A percentile compares a stretch with the other conserved stretches of the same genome.
phyloP scores from a whole-genome alignment of 2,329 filamentous ascomycete species.

The Alternaria postmessia region DNA sequence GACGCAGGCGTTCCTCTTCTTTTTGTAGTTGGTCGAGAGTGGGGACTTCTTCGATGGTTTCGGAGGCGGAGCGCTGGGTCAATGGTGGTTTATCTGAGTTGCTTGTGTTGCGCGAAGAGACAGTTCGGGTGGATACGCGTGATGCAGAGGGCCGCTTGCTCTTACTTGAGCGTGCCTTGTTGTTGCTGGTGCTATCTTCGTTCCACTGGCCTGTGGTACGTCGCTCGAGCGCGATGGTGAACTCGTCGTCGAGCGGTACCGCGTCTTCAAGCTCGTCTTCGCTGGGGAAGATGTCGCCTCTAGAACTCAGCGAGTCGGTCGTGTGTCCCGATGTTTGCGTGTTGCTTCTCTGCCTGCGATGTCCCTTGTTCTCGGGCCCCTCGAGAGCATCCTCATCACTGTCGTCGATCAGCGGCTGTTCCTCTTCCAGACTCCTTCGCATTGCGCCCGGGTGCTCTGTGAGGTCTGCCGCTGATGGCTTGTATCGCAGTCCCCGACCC shows the following conservation, averaged over 20 bases:
- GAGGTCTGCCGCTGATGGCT: slow-evolving; percentile 87
- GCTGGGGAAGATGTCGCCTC: slow-evolving; percentile 90
- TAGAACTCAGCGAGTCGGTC: slow-evolving; percentile 83
- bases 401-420: slow-evolving; percentile 74
- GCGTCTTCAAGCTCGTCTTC: slow-evolving; percentile 89
- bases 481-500: slow-evolving; percentile 79
- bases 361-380: slow-evolving; percentile 40
- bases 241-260: slow-evolving; percentile 90
- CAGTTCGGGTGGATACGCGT: slow-evolving; percentile 55
- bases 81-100: slow-evolving; percentile 30
- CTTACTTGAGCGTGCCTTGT: slow-evolving; percentile 60
- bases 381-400: slow-evolving; percentile 56
- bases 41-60: slow-evolving; percentile 48
- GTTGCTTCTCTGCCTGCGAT: slow-evolving; percentile 72
- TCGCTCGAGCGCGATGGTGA: slow-evolving; percentile 81
- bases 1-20: slow-evolving; percentile 63
- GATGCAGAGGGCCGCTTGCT: slow-evolving; percentile 57
- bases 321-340: slow-evolving; percentile 83
- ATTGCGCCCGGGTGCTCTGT: slow-evolving; percentile 80
- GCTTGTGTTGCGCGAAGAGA: slow-evolving; percentile 56
- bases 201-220: slow-evolving; percentile 65
- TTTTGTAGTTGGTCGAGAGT: slow-evolving; percentile 64
- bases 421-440: slow-evolving; percentile 64
- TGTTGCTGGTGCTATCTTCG: slow-evolving; percentile 76
- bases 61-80: slow-evolving; percentile 36